Conservation (phyloP, 1,284 basidiomycete species). For the Fomitopsis betulina region DNA sequence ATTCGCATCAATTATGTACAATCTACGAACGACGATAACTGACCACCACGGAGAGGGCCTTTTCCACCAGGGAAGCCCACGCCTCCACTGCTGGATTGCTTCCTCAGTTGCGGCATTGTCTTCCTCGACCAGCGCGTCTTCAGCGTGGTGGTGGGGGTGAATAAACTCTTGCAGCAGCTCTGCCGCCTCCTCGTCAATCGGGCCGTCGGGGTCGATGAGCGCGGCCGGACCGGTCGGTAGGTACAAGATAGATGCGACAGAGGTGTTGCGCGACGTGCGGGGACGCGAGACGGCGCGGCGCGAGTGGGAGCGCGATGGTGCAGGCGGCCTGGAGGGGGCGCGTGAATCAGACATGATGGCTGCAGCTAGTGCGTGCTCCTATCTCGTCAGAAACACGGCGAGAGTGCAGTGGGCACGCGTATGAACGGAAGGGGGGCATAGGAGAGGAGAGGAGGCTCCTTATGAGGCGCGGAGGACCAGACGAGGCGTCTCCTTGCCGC, state of each 20-base stretch:
- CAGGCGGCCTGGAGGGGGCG: conserved; percentile 4
- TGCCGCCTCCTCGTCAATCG: conserved; percentile 39
- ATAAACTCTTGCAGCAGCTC: conserved; percentile 16
- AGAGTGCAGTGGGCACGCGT: background rate
- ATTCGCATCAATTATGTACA: background rate
- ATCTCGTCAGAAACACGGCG: background rate
- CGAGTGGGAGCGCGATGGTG: conserved; percentile 7
- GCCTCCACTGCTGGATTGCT: background rate
- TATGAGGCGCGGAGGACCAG: background rate
- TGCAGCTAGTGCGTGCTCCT: background rate
- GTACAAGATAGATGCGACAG: conserved; percentile 18
- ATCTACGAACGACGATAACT: conserved; percentile 17
- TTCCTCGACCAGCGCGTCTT: conserved; percentile 19
- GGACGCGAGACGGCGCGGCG: conserved; percentile 21
- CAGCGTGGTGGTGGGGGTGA: conserved; percentile 32
- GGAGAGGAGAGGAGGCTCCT: background rate
- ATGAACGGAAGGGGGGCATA: no score
- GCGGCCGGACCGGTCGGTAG: conserved; percentile 31
- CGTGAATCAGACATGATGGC: conserved; percentile 1
- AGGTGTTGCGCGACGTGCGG: conserved; percentile 20
- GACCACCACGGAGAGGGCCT: conserved; percentile 67
- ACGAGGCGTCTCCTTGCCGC: background rate
- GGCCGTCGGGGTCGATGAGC: conserved; percentile 40
- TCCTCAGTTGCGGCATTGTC: background rate
- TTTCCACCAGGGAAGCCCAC: conserved; percentile 57